Base-by-base conservation (phyloP, 352 stramenopile species). In the Phytophthora europaea region DNA sequence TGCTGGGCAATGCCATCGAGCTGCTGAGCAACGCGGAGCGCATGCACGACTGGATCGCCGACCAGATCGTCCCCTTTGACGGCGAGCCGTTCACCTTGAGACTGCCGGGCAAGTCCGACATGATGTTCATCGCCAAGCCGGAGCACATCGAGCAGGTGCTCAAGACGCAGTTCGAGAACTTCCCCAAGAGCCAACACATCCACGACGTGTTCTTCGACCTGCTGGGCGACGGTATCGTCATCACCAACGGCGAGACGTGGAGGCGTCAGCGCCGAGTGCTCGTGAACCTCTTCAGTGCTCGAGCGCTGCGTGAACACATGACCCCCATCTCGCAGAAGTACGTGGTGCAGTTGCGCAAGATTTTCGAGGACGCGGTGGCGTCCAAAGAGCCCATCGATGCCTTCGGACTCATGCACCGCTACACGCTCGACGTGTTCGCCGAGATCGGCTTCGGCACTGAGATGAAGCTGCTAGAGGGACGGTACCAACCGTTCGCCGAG, bases 221-320 rank as follows among this genome's bases (percentile, higher is more conserved):
- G 63, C 67, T 93, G 10, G 84, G 87, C 48, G 73, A 87, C 40
- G 80, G 83, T 50, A 88, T 94, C 54, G 83, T 93, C 57, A 76
- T 70, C 43, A 73, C 76, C 16, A 85, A 94, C 60, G 81, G 82
- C 13, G 75, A 82, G 38, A 62, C 31, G 9, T 94, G 87, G 87
- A 77, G 78, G 52, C 57, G 70, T 26, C 87, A 94, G 63, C 79
- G 87, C 26, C 60, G 65, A 7, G 67, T 78, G 38, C 64, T 80
- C 12, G 64, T 75, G 23, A 76, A 75, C 47, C 68, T 85, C 20
- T 83, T 85, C 34, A 85, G 65, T 16, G 70, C 72, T 61, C 76
- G 70, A 2, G 64, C 62, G 22, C 48, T 85, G 45, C 70, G 76
- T n/a, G 76, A 83, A 28, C 48, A 72, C 48, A 76, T 85, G 73